phyloP scores from a whole-genome alignment of 495 filamentous ascomycete species.

The Cercophora newfieldiana region DNA sequence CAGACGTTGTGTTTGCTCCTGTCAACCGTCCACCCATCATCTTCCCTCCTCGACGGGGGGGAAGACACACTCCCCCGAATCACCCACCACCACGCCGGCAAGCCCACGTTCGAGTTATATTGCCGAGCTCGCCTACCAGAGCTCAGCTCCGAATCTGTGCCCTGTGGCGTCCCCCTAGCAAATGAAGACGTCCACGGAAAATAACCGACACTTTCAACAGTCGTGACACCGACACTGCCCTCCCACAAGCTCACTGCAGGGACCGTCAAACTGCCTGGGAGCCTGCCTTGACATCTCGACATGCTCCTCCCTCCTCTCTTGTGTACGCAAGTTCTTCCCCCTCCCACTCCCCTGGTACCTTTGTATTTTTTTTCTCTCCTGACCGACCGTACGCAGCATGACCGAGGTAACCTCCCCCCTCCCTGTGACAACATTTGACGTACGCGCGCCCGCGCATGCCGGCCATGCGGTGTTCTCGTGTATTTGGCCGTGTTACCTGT shows the following conservation, averaged over 20 bases:
- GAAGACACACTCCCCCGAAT: neutral
- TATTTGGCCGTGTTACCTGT: neutral
- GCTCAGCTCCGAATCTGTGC: neutral
- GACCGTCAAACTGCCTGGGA: neutral
- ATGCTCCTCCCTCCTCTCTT: neutral
- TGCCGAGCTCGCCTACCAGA: neutral
- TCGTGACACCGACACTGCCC: neutral
- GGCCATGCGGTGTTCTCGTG: neutral
- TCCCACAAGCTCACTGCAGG: neutral
- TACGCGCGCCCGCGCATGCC: neutral
- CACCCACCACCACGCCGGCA: neutral
- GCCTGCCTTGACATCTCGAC: neutral
- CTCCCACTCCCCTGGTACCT: neutral
- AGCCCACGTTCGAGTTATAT: neutral
- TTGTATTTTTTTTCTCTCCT: too few species aligned
- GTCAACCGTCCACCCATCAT: too few species aligned
- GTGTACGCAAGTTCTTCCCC: neutral
- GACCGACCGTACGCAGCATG: neutral
- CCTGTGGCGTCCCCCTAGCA: neutral
- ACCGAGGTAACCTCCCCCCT: neutral
- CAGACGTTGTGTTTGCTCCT: neutral
- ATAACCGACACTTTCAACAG: neutral
- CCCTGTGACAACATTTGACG: neutral
- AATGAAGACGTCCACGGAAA: neutral
- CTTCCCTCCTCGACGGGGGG: neutral